Evolutionary conservation across 2,329 filamentous ascomycete genomes (phyloP), one percentile per base, ranked within the genome.

Genomic region (Diaporthe ampelina): DNA sequence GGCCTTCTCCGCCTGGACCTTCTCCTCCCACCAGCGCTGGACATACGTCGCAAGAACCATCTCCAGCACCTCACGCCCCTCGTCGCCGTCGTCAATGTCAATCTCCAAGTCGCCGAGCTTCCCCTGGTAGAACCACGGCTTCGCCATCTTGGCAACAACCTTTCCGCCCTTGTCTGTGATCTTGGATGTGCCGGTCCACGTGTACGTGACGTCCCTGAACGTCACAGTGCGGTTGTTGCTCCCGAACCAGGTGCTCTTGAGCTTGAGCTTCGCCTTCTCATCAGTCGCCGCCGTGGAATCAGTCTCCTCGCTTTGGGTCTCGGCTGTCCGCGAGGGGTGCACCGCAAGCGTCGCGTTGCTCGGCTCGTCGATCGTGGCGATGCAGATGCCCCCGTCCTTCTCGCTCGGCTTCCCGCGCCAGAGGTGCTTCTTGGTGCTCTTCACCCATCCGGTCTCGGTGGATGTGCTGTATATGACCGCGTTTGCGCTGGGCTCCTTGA

Each of bases 401-500:
- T 74, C 74, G 59, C 72, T 50, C 1, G 74, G 59, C 26, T 69
- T 45, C 3, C 74, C 74, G n/a, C 74, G 74, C 45, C 73, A 75
- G 19, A 75, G 52, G 8, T 75, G 68, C 45, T 75, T 75, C 72
- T 71, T 74, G 48, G 58, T 73, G 52, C 29, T 52, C n/a, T 54
- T 72, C 4, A 74, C 45, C 43, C 59, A 40, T 4, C 74, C 71
- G 19, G 67, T 50, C 4, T 73, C 56, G 40, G 74, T 72, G 11
- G 74, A 73, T 15, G 74, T 75, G 72, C 67, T 75, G 68, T 75
- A 75, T 37, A 75, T 75, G 19, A 72, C 24, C 13, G 74, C 74
- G 32, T 71, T 50, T n/a, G 52, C 57, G n/a, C 59, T 61, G 3
- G 74, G 74, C n/a, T 75, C 72, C 37, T 74, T 75, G 68, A 75